phyloP scores from a whole-genome alignment of 2,329 filamentous ascomycete genomes.

The Seiridium unicorne region DNA sequence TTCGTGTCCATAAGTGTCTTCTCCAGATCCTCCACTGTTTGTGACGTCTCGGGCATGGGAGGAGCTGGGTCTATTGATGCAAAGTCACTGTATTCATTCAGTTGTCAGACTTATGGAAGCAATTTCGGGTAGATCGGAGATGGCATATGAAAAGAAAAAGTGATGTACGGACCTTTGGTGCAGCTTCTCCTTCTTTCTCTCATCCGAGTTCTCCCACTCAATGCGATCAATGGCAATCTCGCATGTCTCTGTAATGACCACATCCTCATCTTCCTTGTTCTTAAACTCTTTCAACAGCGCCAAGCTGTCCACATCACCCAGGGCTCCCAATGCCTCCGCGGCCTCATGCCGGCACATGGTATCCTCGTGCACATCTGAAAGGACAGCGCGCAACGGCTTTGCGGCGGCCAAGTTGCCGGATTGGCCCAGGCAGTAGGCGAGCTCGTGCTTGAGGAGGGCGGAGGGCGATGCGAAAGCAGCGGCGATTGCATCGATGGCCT shows the following conservation, averaged over 20 bases:
- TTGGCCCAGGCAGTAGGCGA: conserved; percentile 96
- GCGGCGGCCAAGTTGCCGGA: conserved; percentile 75
- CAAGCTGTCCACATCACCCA: conserved; percentile 74
- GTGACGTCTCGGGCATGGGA: conserved; percentile 70
- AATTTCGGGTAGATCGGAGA: not conserved
- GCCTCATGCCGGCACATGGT: conserved; percentile 96
- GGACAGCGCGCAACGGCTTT: conserved; percentile 67
- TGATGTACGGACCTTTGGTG: conserved; percentile 65
- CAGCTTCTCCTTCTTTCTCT: conserved; percentile 71
- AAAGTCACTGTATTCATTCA: conserved; percentile 69
- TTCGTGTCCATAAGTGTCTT: conserved; percentile 75
- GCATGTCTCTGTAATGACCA: conserved; percentile 89
- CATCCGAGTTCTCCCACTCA: conserved; percentile 82
- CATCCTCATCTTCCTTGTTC: conserved; percentile 72
- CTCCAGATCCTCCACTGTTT: conserved; percentile 73
- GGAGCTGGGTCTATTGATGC: conserved; percentile 94
- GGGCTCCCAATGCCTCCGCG: conserved; percentile 87
- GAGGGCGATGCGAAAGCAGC: conserved; percentile 83
- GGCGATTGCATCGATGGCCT: conserved; percentile 77
- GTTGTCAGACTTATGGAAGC: conserved; percentile 6
- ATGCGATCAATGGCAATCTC: conserved; percentile 95
- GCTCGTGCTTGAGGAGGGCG: conserved; percentile 89
- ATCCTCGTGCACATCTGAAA: conserved; percentile 80
- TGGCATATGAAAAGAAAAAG: not conserved
- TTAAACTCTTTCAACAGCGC: conserved; percentile 70